phyloP scores from a whole-genome alignment of 1,139 yeast species.

The Sugiyamaella novakii region DNA sequence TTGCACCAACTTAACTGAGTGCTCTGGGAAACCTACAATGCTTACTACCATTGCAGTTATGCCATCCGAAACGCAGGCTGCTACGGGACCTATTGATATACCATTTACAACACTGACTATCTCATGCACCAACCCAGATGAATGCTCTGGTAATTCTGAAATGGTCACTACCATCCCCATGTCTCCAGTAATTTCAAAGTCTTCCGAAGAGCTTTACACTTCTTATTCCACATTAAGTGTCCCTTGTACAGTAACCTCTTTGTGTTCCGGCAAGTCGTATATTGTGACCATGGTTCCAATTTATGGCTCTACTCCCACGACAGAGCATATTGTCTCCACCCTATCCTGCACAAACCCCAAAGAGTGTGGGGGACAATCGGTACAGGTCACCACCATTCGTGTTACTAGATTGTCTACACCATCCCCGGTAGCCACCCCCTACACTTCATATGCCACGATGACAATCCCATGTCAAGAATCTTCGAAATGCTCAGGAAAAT shows the following conservation, averaged over 20 bases:
- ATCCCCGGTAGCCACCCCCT: conserved; percentile 1
- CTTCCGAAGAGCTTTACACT: neutral
- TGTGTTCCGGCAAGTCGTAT: neutral
- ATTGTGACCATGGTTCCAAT: conserved; percentile 11
- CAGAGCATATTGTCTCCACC: conserved; percentile 7
- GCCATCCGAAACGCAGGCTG: conserved; percentile 1
- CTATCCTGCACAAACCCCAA: conserved; percentile 12
- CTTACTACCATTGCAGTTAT: conserved; percentile 18
- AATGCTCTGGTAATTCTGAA: conserved; percentile 12
- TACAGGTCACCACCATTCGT: conserved; percentile 13
- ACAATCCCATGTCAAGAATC: conserved; percentile 21
- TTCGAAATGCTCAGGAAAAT: conserved; percentile 19
- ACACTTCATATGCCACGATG: conserved; percentile 14
- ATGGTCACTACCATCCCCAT: conserved; percentile 14
- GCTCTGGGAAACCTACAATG: conserved; percentile 15
- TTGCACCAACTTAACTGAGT: conserved; percentile 17
- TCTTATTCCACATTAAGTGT: conserved; percentile 14
- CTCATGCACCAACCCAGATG: conserved; percentile 15
- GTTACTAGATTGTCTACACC: neutral
- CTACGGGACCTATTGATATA: neutral
- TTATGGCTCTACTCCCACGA: neutral
- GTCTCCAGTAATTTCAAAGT: neutral
- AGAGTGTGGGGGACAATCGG: conserved; percentile 3
- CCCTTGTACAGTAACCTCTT: conserved; percentile 4
- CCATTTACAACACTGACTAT: conserved; percentile 11